Conservation (phyloP, 352 stramenopile species). For the Pythium rishiriense region DNA sequence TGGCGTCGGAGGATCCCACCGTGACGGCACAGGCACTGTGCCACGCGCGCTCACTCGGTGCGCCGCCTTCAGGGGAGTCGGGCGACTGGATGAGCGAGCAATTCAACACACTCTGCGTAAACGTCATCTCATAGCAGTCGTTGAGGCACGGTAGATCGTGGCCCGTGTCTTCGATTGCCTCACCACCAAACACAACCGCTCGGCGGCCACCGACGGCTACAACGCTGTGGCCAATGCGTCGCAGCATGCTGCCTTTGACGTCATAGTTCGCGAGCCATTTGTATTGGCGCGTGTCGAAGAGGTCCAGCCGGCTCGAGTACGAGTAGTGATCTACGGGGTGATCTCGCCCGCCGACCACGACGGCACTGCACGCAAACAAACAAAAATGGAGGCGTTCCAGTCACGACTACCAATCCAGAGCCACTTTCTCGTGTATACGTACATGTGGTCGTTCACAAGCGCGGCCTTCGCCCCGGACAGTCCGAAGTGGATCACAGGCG, state of each 20-base stretch:
- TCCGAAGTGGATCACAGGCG: constrained; percentile 16
- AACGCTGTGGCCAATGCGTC: constrained; percentile 56
- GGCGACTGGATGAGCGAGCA: constrained; percentile 18
- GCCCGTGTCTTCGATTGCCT: constrained; percentile 20
- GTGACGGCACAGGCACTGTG: constrained; percentile 36
- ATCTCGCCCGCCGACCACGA: constrained; percentile 61
- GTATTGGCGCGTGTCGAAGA: constrained; percentile 56
- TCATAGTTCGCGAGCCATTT: constrained; percentile 63
- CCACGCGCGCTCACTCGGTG: constrained; percentile 40
- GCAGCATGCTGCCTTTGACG: constrained; percentile 48
- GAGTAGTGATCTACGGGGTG: constrained; percentile 30
- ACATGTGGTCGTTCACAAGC: constrained; percentile 55
- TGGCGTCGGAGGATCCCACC: constrained; percentile 24
- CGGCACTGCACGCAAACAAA: constrained; percentile 33
- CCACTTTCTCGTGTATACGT: neutral
- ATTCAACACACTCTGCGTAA: constrained; percentile 38
- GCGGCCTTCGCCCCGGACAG: constrained; percentile 30
- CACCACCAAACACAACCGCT: constrained; percentile 62
- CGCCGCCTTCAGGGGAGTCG: constrained; percentile 11
- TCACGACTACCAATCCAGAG: neutral
- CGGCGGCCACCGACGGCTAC: constrained; percentile 18
- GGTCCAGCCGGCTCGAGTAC: constrained; percentile 37
- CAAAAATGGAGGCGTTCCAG: neutral
- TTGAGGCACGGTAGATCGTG: constrained; percentile 20
- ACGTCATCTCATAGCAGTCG: constrained; percentile 48